Percentiles rank a stretch among this genome's conserved stretches.
These are phyloP conservation scores for Panicum virgatum DNA, from an alignment of 202 grass and related monocot species.

Conservation along the genomic window DNA sequence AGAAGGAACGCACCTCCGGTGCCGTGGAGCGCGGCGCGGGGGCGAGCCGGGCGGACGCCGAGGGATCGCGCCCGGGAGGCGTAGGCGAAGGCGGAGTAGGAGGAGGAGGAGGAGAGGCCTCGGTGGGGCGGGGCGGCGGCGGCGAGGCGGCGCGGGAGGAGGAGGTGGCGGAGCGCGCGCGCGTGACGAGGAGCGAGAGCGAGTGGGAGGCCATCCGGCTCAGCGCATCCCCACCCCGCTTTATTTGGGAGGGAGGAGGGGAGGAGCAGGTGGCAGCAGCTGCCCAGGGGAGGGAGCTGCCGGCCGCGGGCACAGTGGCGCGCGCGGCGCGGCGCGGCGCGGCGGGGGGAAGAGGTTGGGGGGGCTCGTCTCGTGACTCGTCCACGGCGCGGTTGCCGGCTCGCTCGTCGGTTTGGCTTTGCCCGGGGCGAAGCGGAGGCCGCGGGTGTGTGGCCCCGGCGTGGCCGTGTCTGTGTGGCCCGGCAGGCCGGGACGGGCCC, in stretches of 20 bases:
- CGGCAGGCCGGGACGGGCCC: too few relatives aligned
- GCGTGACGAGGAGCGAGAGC: constrained; percentile 12
- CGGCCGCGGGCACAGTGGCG: neutral
- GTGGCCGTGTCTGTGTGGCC: too few relatives aligned
- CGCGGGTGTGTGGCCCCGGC: too few relatives aligned
- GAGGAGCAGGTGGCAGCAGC: neutral
- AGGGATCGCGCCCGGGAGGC: neutral
- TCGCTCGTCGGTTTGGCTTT: too few relatives aligned
- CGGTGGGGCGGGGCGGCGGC: neutral
- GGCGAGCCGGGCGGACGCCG: neutral
- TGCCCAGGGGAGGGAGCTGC: neutral
- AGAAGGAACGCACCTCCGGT: constrained; percentile 28
- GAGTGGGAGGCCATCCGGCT: constrained; percentile 27
- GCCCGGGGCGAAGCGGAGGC: too few relatives aligned
- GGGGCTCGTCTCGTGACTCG: too few relatives aligned
- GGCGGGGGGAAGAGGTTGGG: neutral
- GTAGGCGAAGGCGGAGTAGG: too few relatives aligned
- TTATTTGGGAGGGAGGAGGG: constrained; percentile 13
- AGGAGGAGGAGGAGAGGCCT: neutral
- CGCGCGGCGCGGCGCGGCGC: too few relatives aligned
- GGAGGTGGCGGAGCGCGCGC: neutral
- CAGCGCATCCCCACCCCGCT: neutral
- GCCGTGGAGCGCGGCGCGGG: neutral
- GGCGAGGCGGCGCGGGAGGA: neutral
- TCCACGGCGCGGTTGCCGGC: neutral